Evolutionary conservation across 2,329 filamentous ascomycete genomes (phyloP).

Genomic region (Penicillium vulpinum): DNA sequence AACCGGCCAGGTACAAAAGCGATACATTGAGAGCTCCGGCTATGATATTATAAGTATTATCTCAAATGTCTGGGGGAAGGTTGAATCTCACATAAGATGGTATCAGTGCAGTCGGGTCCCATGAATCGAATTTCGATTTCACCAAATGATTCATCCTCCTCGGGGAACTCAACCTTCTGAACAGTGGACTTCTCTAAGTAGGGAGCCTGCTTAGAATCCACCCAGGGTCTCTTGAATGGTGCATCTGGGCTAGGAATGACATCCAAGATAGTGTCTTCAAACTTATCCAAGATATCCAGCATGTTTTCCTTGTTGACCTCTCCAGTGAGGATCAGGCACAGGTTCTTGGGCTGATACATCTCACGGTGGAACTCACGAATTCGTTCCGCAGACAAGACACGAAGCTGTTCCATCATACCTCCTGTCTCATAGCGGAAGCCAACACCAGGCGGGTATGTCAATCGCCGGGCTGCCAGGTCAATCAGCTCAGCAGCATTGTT

Average conservation of each 20-base stretch:
- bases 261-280: constrained; percentile 82
- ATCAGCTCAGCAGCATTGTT: constrained; percentile 83
- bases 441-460: constrained; percentile 83
- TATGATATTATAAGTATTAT: constrained; percentile 23
- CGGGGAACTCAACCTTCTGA: constrained; percentile 84
- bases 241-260: constrained; percentile 73
- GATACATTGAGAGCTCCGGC: constrained; percentile 75
- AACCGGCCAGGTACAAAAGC: constrained; percentile 85
- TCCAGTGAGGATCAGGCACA: constrained; percentile 88
- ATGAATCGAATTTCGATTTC: constrained; percentile 86
- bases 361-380: constrained; percentile 93
- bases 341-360: constrained; percentile 97
- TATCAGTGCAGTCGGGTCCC: constrained; percentile 76
- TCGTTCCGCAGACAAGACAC: constrained; percentile 79
- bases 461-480: constrained; percentile 74
- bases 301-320: constrained; percentile 83
- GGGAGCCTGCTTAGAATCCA: constrained; percentile 79
- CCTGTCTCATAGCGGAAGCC: constrained; percentile 98
- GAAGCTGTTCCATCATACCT: constrained; percentile 88
- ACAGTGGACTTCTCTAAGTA: constrained; percentile 69
- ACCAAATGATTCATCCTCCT: constrained; percentile 91
- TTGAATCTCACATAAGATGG: constrained; percentile 52
- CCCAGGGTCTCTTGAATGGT: constrained; percentile 85
- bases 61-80: neutral
- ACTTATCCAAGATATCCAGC: constrained; percentile 76